Conservation (phyloP, 805 yeast species). For the Pichia paraexigua region DNA sequence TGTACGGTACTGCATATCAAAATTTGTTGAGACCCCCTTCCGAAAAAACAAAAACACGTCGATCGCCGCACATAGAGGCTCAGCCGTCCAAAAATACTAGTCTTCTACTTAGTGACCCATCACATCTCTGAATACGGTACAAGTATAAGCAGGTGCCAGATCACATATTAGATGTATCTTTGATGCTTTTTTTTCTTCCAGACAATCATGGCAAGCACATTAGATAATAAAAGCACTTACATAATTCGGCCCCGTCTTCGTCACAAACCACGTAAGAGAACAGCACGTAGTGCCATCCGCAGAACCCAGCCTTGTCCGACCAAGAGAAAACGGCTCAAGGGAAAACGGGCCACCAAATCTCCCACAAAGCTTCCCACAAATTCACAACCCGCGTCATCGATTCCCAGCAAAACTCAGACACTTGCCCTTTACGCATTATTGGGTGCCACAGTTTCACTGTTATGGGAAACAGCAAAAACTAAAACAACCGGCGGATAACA, state of each 20-base stretch:
- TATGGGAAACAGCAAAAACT: neutral
- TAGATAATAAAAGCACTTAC: neutral
- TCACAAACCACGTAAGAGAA: neutral
- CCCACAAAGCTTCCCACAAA: neutral
- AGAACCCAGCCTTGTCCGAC: neutral
- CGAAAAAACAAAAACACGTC: neutral
- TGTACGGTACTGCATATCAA: too few relatives aligned
- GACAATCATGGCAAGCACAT: neutral
- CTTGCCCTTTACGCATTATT: neutral
- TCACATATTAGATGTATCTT: neutral
- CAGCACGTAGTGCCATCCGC: neutral
- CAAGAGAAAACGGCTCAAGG: neutral
- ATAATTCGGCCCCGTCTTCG: neutral
- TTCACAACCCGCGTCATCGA: too few relatives aligned
- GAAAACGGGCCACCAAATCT: neutral
- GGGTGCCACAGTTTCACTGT: neutral
- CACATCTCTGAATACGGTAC: neutral
- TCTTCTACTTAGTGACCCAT: neutral
- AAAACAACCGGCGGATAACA: neutral
- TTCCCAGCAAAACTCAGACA: neutral
- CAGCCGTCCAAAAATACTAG: neutral
- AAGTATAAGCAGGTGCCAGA: neutral
- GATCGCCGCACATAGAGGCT: neutral
- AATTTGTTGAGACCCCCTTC: too few relatives aligned
- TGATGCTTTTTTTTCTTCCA: neutral